Conservation (phyloP, 768 basidiomycete genomes). For the Boletus subcaerulescens region DNA sequence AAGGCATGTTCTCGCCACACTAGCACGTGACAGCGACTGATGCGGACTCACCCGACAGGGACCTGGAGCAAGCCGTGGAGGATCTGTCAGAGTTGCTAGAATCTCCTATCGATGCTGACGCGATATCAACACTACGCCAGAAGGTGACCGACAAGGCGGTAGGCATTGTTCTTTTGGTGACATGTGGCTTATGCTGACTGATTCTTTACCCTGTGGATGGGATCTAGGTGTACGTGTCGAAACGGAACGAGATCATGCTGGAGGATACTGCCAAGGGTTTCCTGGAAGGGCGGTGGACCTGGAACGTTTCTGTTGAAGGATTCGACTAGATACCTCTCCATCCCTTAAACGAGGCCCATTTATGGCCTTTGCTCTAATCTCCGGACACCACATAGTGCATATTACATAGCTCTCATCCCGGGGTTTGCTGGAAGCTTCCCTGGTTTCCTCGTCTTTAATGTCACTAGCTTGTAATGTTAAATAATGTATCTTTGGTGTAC, state of each 20-base stretch:
- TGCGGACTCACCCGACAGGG: slow-evolving; percentile 42
- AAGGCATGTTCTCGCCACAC: slow-evolving; percentile 44
- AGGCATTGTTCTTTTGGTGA: slow-evolving; percentile 21
- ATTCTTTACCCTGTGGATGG: neutral
- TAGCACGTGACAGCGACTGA: neutral
- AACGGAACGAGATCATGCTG: slow-evolving; percentile 91
- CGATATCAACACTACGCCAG: slow-evolving; percentile 77
- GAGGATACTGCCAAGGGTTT: slow-evolving; percentile 94
- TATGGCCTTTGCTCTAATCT: neutral
- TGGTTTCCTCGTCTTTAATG: slow-evolving; percentile 3
- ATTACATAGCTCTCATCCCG: neutral
- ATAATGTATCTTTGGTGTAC: neutral
- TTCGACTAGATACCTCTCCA: slow-evolving; percentile 46
- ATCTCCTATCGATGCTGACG: slow-evolving; percentile 83
- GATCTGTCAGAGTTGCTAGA: slow-evolving; percentile 92
- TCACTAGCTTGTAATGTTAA: slow-evolving; percentile 12
- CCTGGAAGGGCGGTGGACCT: slow-evolving; percentile 79
- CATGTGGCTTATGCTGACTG: neutral
- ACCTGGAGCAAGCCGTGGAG: slow-evolving; percentile 93
- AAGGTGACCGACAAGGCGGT: slow-evolving; percentile 97
- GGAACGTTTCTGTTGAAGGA: slow-evolving; percentile 72
- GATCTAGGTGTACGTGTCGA: slow-evolving; percentile 85
- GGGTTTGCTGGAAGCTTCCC: slow-evolving; percentile 4
- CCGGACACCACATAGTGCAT: neutral
- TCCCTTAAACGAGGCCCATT: neutral